Base-by-base conservation (phyloP, 352 stramenopile species). In the Globisporangium sylvaticum region DNA sequence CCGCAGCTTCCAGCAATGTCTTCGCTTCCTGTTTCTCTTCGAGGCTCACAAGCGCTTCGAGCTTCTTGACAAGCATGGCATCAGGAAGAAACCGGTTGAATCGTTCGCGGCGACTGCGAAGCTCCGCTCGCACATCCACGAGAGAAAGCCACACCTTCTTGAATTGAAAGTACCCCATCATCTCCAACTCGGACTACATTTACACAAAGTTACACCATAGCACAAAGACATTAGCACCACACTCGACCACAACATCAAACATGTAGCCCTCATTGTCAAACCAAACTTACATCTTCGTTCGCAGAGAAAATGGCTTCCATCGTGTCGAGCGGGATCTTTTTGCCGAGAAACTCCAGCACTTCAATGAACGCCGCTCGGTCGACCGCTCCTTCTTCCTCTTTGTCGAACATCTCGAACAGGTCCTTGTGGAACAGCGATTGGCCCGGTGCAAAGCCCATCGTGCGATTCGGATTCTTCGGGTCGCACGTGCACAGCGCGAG, bases 401-500 rank as follows among this genome's bases (percentile, higher is more conserved):
- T 77, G 65, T 93, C 87, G 62, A 90, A 94, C 80, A 94, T 93
- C 10, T 89, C 79, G 37, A 94, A 94, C 31, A 93, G 15, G 63
- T 94, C 84, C 25, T 93, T 94, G 0, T 84, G 84, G 2, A 78
- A 80, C 12, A 94, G 55, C n/a, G 81, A 78, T 64, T 92, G 84
- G 1, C 83, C 83, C 0, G 87, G 83, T 0, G 82, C 75, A 57
- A 94, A 94, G 42, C 87, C 87, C 39, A 65, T 79, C 1, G 83
- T 91, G 6, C 83, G 81, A 14, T 70, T 80, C 7, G 84, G 87
- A 58, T 94, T 87, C 69, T 90, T 91, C 14, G 87, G 84, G 71
- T 94, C 87, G 66, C 83, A 93, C 48, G 84, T 85, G 74, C 87
- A 94, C 25, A 94, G 65, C 52, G 87, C 84, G 46, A 94, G 57